Evolutionary conservation across 768 basidiomycete genomes (phyloP), one percentile per base, ranked within the genome.

Genomic region (Hypsizygus marmoreus): DNA sequence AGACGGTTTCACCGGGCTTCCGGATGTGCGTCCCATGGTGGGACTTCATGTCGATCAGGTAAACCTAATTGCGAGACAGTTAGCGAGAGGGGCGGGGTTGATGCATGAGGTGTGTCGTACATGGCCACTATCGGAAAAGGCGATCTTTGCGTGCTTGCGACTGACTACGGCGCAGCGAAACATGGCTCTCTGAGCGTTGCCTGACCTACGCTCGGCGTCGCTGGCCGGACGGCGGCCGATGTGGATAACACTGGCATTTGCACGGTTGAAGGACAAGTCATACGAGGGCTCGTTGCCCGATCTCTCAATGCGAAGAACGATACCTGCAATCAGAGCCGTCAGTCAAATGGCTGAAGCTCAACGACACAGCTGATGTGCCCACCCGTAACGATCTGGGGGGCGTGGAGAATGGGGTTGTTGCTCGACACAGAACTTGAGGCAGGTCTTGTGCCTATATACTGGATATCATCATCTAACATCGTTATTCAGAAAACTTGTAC

Each of bases 121-220:
- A 70, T 79, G 76, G 35, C 87, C 86, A 51, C 74, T 77, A 56
- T 87, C 83, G 4, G 83, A 73, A 63, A 90, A 84, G 16, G 77
- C 74, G 49, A 91, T 81, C 73, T 82, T 87, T 45, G 88, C 88
- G 69, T 91, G 88, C 58, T 70, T 79, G 19, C 88, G 77, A 62
- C 86, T 88, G 52, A 91, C 84, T 35, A 91, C 88, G 23, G 86
- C 83, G 58, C 88, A 90, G 38, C 80, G 68, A 53, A 90, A 90
- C 63, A 81, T 76, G 12, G 81, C 85, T 45, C 73, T 74, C 43
- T 74, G 71, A 39, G 63, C 64, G 45, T 69, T 72, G 36, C 64
- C 58, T 37, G 65, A 60, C 64, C 70, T 63, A 50, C 66, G 61
- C 47, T 61, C 69, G 30, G 61, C 55, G 53, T 79, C 73, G 45